Evolutionary conservation across 2,329 filamentous ascomycete genomes (phyloP).

Genomic region (Claviceps arundinis): DNA sequence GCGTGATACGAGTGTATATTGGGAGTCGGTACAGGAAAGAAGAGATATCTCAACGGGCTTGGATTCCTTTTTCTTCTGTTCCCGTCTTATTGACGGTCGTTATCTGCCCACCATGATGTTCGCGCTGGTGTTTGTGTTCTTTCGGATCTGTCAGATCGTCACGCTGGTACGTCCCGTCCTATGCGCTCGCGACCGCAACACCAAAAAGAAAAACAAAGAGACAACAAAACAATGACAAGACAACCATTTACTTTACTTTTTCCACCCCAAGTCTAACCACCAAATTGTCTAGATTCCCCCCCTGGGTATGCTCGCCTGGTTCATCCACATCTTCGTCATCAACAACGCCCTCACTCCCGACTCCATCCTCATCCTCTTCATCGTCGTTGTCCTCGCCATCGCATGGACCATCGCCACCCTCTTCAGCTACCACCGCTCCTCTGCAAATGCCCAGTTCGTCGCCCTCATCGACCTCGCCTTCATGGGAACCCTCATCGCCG

Average conservation of each 20-base stretch:
- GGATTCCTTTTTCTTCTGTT: background rate
- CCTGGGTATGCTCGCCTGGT: constrained; percentile 55
- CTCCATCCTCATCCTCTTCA: constrained; percentile 54
- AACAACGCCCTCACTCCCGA: constrained; percentile 45
- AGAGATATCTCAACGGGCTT: background rate
- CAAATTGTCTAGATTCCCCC: constrained; percentile 38
- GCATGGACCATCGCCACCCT: constrained; percentile 53
- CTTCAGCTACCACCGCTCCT: constrained; percentile 52
- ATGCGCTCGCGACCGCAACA: background rate
- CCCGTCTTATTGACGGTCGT: background rate
- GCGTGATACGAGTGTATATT: background rate
- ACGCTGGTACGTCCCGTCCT: constrained; percentile 38
- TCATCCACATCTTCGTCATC: constrained; percentile 45
- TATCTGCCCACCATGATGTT: constrained; percentile 39
- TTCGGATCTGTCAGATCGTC: constrained; percentile 48
- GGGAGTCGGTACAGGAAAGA: background rate
- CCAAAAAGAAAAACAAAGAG: background rate
- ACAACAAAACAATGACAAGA: background rate
- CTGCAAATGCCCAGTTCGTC: constrained; percentile 47
- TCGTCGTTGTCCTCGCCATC: constrained; percentile 48
- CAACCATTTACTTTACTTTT: background rate
- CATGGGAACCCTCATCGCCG: constrained; percentile 50
- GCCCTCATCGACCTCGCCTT: constrained; percentile 47
- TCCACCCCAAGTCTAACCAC: background rate
- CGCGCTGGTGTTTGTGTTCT: constrained; percentile 49